Base-by-base conservation (phyloP, 768 basidiomycete genomes). In the Serendipita indica region DNA sequence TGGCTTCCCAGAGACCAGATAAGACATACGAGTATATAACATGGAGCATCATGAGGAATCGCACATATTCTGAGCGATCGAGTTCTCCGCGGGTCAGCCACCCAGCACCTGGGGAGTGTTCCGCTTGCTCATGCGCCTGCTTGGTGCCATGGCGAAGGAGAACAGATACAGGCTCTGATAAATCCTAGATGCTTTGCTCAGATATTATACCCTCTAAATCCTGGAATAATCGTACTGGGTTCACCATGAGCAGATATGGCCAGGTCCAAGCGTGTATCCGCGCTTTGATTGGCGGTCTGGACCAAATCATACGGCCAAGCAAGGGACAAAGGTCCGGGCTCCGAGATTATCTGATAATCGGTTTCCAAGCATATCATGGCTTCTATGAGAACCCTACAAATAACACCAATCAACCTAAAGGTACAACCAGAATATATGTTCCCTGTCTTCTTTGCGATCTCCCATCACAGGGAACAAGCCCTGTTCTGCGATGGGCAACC, bases 11-110 rank as follows among this genome's bases (percentile, higher is more conserved):
- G 22, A 22, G 22, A 3, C 18, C 32, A 16, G 32, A 57, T 18
- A 33, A n/a, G 39, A 41, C 22, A 69, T 64, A 89, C 86, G 79
- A 72, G 71, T 89, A 91, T 27, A 90, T 71, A 64, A 86, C 77
- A 80, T 83, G 88, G 22, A 89, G 77, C 73, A 84, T 80, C 73
- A 87, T 81, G 41, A 87, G 73, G 69, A 80, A 84, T 49, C 77
- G 75, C 14, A 81, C 69, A 67, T 89, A 89, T 66, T 86, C 84
- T 39, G 78, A 74, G 66, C 76, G 75, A 57, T 74, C 71, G 33
- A 86, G 73, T 60, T 76, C 72, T 7, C 84, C 84, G 57, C 75
- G 75, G 20, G 79, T 72, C 39, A 87, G 72, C 46, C 76, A 76
- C 45, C 69, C 70, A 1, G 81, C 84, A 27, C 78, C 83, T 25